Percentiles rank a stretch among this genome's conserved stretches.
Conservation (phyloP, 257 asterid genomes). For the Plantago elongata region DNA sequence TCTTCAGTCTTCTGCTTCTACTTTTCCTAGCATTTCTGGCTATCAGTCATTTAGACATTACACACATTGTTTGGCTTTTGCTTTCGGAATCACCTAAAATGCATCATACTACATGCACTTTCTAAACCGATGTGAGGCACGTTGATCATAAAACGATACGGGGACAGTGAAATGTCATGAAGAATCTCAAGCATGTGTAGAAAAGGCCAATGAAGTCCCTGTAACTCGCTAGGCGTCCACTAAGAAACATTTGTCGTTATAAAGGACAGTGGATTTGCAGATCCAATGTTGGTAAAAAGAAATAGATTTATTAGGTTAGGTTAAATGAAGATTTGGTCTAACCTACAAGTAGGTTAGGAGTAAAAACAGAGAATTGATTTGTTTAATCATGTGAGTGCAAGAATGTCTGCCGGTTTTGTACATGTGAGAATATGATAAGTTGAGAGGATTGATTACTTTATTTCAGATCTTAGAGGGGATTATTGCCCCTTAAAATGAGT, state of each 20-base stretch:
- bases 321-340: neutral
- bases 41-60: neutral
- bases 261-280: neutral
- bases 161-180: too few species aligned
- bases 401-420: slow-evolving; percentile 39
- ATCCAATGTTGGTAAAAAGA: slow-evolving; percentile 24
- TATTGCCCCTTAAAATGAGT: slow-evolving; percentile 16
- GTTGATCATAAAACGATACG: too few species aligned
- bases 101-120: too few species aligned
- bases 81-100: too few species aligned
- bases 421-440: neutral
- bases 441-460: neutral
- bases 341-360: neutral
- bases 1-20: too few species aligned
- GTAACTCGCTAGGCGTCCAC: too few species aligned
- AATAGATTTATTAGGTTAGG: neutral
- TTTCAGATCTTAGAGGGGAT: neutral
- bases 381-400: slow-evolving; percentile 11
- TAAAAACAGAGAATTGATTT: slow-evolving; percentile 27
- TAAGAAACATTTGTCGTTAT: neutral
- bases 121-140: too few species aligned
- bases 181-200: too few species aligned
- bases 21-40: too few species aligned
- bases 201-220: too few species aligned
- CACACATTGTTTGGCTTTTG: too few species aligned